phyloP scores from a whole-genome alignment of 768 basidiomycete species.

The Pisolithus sp. region DNA sequence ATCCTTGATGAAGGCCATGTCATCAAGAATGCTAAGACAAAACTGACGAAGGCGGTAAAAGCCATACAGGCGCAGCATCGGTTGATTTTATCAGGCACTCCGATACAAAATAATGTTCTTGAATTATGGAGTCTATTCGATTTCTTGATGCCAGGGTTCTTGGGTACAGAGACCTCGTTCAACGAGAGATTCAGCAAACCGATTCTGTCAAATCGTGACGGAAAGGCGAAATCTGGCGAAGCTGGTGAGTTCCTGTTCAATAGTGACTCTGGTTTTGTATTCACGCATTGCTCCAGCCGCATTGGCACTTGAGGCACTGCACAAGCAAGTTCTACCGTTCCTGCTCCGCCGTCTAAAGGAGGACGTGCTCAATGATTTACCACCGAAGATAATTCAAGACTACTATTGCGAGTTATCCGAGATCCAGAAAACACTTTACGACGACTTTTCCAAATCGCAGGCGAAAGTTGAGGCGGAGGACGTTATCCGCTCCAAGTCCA shows the following conservation, averaged over 20 bases:
- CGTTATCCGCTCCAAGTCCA: constrained; percentile 44
- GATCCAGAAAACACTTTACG: constrained; percentile 89
- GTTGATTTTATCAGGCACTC: constrained; percentile 92
- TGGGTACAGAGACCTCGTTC: constrained; percentile 92
- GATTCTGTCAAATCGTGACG: constrained; percentile 90
- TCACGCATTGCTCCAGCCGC: constrained; percentile 54
- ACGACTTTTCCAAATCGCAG: constrained; percentile 82
- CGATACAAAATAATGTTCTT: constrained; percentile 97
- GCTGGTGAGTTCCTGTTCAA: constrained; percentile 57
- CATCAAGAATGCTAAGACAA: constrained; percentile 98
- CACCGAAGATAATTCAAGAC: constrained; percentile 99
- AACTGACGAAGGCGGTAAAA: constrained; percentile 95
- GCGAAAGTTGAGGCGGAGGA: constrained; percentile 60
- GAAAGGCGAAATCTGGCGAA: constrained; percentile 91
- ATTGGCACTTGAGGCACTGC: constrained; percentile 88
- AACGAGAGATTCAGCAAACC: constrained; percentile 96
- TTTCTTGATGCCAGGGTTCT: constrained; percentile 98
- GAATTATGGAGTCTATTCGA: constrained; percentile 99
- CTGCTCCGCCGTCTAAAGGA: constrained; percentile 93
- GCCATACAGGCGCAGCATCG: constrained; percentile 85
- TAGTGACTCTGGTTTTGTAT: constrained; percentile 1
- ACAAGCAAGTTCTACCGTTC: constrained; percentile 99
- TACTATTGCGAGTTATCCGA: constrained; percentile 98
- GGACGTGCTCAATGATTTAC: constrained; percentile 90
- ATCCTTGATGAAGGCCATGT: constrained; percentile 97